These are phyloP conservation scores for Favolaschia claudopus DNA, from an alignment of 768 basidiomycete species.

Conservation along the genomic window DNA sequence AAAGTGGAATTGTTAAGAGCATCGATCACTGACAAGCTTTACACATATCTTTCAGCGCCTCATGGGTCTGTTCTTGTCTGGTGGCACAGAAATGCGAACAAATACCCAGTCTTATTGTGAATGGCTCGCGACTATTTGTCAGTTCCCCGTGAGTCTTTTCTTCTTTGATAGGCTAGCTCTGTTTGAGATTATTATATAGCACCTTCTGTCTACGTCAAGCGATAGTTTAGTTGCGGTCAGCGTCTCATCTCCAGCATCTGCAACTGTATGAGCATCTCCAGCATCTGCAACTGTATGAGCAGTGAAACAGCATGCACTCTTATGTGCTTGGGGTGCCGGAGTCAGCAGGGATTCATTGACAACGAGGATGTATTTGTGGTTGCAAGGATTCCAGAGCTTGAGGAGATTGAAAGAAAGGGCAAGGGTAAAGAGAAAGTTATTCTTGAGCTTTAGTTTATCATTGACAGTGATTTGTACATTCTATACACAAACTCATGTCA, in stretches of 20 bases:
- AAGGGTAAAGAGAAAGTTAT: too few relatives aligned
- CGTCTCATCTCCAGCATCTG: constrained; percentile 31
- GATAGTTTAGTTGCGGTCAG: constrained; percentile 36
- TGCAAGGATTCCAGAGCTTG: constrained; percentile 15
- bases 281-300: constrained; percentile 34
- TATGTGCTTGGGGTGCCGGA: constrained; percentile 35
- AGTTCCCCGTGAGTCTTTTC: constrained; percentile 36
- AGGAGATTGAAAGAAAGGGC: background rate
- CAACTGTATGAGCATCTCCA: too few relatives aligned
- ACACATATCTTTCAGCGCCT: constrained; percentile 33
- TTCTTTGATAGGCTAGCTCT: background rate
- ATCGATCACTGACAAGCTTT: constrained; percentile 27
- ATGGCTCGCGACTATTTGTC: constrained; percentile 43
- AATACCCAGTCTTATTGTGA: constrained; percentile 33
- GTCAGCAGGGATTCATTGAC: constrained; percentile 27
- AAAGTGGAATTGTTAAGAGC: background rate
- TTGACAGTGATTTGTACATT: too few relatives aligned
- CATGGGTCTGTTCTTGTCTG: constrained; percentile 32
- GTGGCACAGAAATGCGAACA: constrained; percentile 30
- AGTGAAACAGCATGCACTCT: constrained; percentile 30
- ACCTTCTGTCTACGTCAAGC: constrained; percentile 37
- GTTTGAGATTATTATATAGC: constrained; percentile 24
- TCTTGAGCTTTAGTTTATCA: too few relatives aligned
- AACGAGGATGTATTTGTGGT: constrained; percentile 27
- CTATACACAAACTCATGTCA: too few relatives aligned